Conservation (phyloP, 106 monocot species). For the Dioscorea alata region DNA sequence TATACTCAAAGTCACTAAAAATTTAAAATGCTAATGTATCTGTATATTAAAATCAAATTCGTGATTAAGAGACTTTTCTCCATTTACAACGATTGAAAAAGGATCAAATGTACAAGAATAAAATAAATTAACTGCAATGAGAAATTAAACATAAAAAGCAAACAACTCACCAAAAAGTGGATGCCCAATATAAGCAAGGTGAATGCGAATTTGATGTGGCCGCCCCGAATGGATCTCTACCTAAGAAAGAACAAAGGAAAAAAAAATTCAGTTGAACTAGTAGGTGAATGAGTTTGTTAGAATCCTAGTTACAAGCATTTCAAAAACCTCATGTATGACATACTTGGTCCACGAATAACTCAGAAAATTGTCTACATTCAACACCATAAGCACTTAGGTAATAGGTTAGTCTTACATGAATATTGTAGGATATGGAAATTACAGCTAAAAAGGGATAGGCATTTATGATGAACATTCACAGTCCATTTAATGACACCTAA, state of each 20-base stretch:
- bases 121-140: not conserved
- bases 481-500: not conserved
- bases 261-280: not conserved
- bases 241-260: conserved; percentile 12
- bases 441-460: too few species aligned
- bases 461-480: not conserved
- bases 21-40: not conserved
- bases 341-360: not conserved
- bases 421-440: too few species aligned
- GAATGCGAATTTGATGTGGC: conserved; percentile 96
- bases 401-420: too few species aligned
- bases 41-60: not conserved
- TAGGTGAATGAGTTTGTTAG: not conserved
- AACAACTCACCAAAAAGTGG: conserved; percentile 64
- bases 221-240: conserved; percentile 89
- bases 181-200: conserved; percentile 83
- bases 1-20: too few species aligned
- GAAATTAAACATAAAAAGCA: not conserved
- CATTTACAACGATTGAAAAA: not conserved
- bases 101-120: not conserved
- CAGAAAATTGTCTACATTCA: not conserved
- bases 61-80: not conserved
- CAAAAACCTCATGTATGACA: not conserved
- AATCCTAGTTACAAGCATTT: not conserved
- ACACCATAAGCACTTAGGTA: not conserved